Evolutionary conservation across 1,284 basidiomycete species (phyloP), one percentile per base, ranked within the genome.

Genomic region (Gomphus sp.): DNA sequence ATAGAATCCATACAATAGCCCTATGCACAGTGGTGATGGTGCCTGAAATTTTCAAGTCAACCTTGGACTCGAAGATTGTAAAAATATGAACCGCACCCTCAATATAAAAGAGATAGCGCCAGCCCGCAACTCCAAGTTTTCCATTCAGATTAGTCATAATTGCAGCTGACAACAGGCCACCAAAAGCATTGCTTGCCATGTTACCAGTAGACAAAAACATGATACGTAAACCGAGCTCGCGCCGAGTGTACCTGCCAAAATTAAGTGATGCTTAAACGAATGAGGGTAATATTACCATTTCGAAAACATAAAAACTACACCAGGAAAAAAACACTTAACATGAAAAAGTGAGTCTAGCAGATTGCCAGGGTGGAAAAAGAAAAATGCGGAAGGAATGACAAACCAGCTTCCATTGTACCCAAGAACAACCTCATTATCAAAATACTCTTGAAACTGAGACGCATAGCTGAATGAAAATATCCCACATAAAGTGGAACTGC

Each of bases 171-270:
- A 93, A 80, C n/a, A 93, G 74, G 0, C 87, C 77, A 14, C 91
- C 89, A 67, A 93, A 92, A 0, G 89, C 91, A 72, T 91, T 93
- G 61, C 84, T 87, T 62, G 91, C 82, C 54, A 93, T 74, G 66
- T 76, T 82, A 7, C 89, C 89, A 64, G 81, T 84, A 61, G 81
- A 84, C 16, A 94, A 78, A 53, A 89, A 72, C 9, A 89, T 84
- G 34, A 84, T 91, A 59, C 91, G 77, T 51, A 86, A 70, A 47
- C 85, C 87, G 34, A 89, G 74, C 66, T 90, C 88, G 34, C 73
- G 76, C 12, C 78, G 74, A 56, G 80, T 87, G 25, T 55, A 55
- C 54, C 54, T 55, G 22, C 9, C 45, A 18, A 11, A 85, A 89
- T 0, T 87, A 87, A 50, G 28, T n/a, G 18, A 89, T 72, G 31